Evolutionary conservation across 306 rosid species (phyloP).

Genomic region (Hippophae rhamnoides): DNA sequence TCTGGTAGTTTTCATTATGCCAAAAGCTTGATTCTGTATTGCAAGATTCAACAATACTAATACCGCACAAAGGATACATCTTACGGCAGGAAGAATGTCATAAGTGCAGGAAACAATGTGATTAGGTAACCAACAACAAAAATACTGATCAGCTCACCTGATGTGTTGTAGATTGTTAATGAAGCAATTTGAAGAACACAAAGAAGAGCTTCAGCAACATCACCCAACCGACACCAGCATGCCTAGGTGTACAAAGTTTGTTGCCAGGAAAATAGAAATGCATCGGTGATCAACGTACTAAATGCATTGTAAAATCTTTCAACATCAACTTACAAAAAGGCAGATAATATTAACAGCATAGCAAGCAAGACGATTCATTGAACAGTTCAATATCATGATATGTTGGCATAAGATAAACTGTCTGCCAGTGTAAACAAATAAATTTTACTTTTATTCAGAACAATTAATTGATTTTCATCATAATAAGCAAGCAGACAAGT

Average conservation of each 20-base stretch:
- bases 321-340: not conserved
- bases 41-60: no score
- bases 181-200: slow-evolving; percentile 67
- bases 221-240: slow-evolving; percentile 81
- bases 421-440: no score
- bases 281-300: not conserved
- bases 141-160: slow-evolving; percentile 44
- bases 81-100: not conserved
- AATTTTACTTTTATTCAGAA: not conserved
- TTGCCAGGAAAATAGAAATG: slow-evolving; percentile 8
- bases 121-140: not conserved
- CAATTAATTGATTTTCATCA: not conserved
- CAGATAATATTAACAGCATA: not conserved
- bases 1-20: no score
- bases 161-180: slow-evolving; percentile 71
- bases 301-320: slow-evolving; percentile 1
- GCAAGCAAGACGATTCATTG: not conserved
- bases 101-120: not conserved
- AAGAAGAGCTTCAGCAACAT: slow-evolving; percentile 68
- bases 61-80: not conserved
- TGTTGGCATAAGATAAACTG: not conserved
- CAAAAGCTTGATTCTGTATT: no score
- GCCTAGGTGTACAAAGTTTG: slow-evolving; percentile 32
- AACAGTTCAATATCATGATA: not conserved
- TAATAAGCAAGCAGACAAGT: not conserved